Conservation (phyloP, 2,329 filamentous ascomycete species). For the Scedosporium dehoogii region DNA sequence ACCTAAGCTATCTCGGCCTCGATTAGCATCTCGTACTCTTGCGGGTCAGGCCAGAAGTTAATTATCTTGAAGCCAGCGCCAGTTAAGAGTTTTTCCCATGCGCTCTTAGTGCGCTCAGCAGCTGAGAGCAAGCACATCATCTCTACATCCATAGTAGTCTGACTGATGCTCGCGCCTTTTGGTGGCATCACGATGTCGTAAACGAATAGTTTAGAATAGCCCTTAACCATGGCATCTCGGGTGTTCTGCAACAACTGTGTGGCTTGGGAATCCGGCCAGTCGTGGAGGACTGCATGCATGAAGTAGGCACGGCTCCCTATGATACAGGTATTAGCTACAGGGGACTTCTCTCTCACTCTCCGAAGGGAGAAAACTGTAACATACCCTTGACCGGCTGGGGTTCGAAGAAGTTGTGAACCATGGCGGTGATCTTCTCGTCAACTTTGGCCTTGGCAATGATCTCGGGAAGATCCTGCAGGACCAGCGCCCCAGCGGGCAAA, state of each 20-base stretch:
- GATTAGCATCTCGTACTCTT: slow-evolving; percentile 9
- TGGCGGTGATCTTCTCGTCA: slow-evolving; percentile 10
- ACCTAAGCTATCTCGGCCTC: slow-evolving; percentile 9
- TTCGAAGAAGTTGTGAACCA: slow-evolving; percentile 16
- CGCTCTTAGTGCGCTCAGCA: slow-evolving; percentile 18
- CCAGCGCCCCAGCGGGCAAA: slow-evolving; percentile 18
- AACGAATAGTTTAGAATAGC: slow-evolving; percentile 26
- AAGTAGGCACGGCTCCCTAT: slow-evolving; percentile 25
- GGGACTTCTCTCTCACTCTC: neutral
- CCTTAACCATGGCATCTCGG: slow-evolving; percentile 24
- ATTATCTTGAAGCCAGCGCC: slow-evolving; percentile 17
- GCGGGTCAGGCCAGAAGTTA: slow-evolving; percentile 19
- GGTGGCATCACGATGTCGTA: slow-evolving; percentile 27
- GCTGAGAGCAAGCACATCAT: slow-evolving; percentile 23
- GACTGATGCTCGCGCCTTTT: slow-evolving; percentile 18
- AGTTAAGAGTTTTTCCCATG: slow-evolving; percentile 18
- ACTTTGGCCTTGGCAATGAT: slow-evolving; percentile 19
- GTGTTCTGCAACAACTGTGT: slow-evolving; percentile 20
- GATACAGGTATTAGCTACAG: slow-evolving; percentile 4
- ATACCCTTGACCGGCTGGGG: slow-evolving; percentile 11
- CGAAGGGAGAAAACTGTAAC: neutral
- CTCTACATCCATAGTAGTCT: slow-evolving; percentile 23
- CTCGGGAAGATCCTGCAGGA: slow-evolving; percentile 28
- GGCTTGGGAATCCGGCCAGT: slow-evolving; percentile 27
- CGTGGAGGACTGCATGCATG: slow-evolving; percentile 30